These are phyloP conservation scores for Sporisorium exsertum DNA, from an alignment of 1,284 basidiomycete genomes.

Conservation along the genomic window DNA sequence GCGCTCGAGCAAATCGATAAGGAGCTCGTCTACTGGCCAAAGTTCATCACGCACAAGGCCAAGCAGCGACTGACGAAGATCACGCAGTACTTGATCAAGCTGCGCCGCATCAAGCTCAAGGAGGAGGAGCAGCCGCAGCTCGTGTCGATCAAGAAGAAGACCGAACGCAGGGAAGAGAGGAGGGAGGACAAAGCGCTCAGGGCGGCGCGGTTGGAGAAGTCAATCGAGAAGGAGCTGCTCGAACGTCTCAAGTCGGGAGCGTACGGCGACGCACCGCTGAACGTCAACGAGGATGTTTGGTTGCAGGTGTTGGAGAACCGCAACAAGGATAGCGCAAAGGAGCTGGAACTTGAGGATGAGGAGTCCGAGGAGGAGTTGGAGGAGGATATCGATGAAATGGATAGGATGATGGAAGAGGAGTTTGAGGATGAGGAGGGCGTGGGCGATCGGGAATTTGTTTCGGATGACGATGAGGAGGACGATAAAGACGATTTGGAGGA, in stretches of 20 bases:
- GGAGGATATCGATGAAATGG: slow-evolving; percentile 63
- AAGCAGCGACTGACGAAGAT: slow-evolving; percentile 99
- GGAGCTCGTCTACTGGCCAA: slow-evolving; percentile 96
- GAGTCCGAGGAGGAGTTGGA: slow-evolving; percentile 65
- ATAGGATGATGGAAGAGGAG: slow-evolving; percentile 59
- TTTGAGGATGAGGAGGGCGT: slow-evolving; percentile 59
- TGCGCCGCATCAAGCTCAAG: slow-evolving; percentile 87
- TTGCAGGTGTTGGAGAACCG: slow-evolving; percentile 72
- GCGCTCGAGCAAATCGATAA: slow-evolving; percentile 84
- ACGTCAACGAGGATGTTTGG: slow-evolving; percentile 99
- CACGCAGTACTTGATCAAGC: slow-evolving; percentile 98
- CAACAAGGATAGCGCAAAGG: slow-evolving; percentile 21
- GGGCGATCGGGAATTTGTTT: slow-evolving; percentile 64
- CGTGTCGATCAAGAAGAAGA: slow-evolving; percentile 95
- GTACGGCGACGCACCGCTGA: slow-evolving; percentile 96
- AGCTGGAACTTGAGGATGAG: slow-evolving; percentile 63
- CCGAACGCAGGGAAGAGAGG: slow-evolving; percentile 91
- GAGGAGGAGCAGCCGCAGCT: slow-evolving; percentile 84
- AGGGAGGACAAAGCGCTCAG: slow-evolving; percentile 96
- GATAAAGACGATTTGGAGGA: slow-evolving; percentile 54
- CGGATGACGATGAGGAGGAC: slow-evolving; percentile 63
- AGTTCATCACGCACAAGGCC: slow-evolving; percentile 97
- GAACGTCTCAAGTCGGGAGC: slow-evolving; percentile 95
- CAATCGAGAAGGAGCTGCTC: slow-evolving; percentile 95
- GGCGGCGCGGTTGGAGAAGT: slow-evolving; percentile 83